Base-by-base conservation (phyloP, 768 basidiomycete species). In the Russula brevipes region DNA sequence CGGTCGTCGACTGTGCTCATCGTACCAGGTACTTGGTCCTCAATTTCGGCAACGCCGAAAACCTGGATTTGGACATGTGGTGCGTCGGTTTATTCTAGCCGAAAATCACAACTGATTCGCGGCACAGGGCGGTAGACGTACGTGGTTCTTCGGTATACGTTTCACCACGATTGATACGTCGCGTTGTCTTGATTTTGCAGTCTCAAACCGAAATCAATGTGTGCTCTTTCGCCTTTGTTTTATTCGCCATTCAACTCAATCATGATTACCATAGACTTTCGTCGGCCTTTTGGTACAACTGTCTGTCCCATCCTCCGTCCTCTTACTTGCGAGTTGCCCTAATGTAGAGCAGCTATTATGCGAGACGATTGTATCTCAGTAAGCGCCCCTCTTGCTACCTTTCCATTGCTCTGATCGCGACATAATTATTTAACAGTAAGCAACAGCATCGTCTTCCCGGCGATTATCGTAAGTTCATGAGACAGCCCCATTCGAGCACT, bases 1-100 rank as follows among this genome's bases (percentile, higher is more conserved):
- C 10, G 10, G 12, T 19, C 16, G 35, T 19, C 14, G 35, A 39
- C 31, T 42, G 5, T 45, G 30, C 33, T 35, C 33, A 59, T n/a
- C 10, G 33, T 41, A 12, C 3, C 53, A 82, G 81, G 74, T 81
- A 80, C 67, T 72, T 83, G 49, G 71, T 83, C 35, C 70, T 75
- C 35, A 80, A 81, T 59, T 82, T 75, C 68, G 67, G 72, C 36
- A 76, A 80, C 49, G 67, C 71, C 17, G 65, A 66, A 1, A 77
- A 75, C n/a, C 69, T 82, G 38, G 47, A 61, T 24, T 72, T 72
- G 16, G 74, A 76, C 24, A 75, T 73, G 53, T 81, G 81, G 82
- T 81, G 57, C 59, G 75, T 68, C 8, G 12, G n/a, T 33, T 31
- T n/a, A n/a, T 12, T 51, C 10, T 31, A 8, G 11, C 33, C 24